A percentile compares a stretch with the other conserved stretches of the same genome.
phyloP scores from a whole-genome alignment of 2,329 filamentous ascomycete species.

The Triangularia setosa region DNA sequence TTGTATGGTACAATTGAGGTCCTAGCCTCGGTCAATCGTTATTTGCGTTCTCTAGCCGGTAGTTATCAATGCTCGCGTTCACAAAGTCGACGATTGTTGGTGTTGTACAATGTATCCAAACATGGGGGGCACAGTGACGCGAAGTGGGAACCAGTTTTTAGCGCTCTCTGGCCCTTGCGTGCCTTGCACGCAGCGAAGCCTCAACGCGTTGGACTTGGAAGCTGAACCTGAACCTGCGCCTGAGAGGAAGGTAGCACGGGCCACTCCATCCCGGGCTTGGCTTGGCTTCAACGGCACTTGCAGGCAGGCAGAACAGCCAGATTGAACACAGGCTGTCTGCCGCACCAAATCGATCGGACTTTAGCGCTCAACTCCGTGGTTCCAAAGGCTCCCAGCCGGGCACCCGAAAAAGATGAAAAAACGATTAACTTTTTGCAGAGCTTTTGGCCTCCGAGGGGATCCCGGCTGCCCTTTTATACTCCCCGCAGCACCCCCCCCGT shows the following conservation, averaged over 20 bases:
- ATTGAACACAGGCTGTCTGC: not conserved
- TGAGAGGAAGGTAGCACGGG: conserved; percentile 9
- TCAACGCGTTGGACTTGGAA: not conserved
- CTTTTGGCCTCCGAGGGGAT: conserved; percentile 16
- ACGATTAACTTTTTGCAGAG: conserved; percentile 16
- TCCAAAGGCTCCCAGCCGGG: conserved; percentile 3
- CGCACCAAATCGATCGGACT: conserved; percentile 15
- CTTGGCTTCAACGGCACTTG: not conserved
- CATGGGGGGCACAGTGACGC: conserved; percentile 14
- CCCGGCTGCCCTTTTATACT: conserved; percentile 23
- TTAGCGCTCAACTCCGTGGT: conserved; percentile 17
- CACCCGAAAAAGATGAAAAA: conserved; percentile 11
- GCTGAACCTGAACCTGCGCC: not conserved
- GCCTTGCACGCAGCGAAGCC: conserved; percentile 13
- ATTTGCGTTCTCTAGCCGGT: not conserved
- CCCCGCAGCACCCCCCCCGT: conserved; percentile 19
- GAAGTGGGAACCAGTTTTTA: conserved; percentile 16
- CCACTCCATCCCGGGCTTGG: conserved; percentile 4
- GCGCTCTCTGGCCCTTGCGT: conserved; percentile 5
- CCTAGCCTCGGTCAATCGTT: not conserved
- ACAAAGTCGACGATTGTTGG: conserved; percentile 1
- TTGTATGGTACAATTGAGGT: not conserved
- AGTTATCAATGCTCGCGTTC: not conserved
- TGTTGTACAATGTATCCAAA: not conserved
- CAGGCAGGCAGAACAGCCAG: conserved; percentile 4